Evolutionary conservation across 139 green algal species (phyloP).

Genomic region (Chlamydomonas sp.): DNA sequence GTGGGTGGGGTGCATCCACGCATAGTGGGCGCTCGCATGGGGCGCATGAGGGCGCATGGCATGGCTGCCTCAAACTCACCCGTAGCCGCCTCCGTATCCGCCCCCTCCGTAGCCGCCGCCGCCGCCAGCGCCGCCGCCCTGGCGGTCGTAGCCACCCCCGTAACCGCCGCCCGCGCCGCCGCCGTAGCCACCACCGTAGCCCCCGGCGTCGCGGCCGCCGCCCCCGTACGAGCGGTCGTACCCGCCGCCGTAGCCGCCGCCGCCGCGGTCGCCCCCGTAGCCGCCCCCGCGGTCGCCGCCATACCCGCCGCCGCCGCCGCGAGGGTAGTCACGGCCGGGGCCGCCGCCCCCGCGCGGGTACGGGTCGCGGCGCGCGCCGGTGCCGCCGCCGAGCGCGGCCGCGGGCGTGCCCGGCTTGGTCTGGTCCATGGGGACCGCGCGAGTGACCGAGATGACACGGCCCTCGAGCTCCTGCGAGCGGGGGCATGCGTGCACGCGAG

Average conservation of each 20-base stretch:
- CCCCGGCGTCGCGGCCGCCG: conserved; percentile 5
- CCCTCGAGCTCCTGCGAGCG: conserved; percentile 68
- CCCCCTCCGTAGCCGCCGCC: no score
- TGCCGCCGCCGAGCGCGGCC: conserved; percentile 36
- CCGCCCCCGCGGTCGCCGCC: not conserved
- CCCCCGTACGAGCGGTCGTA: conserved; percentile 5
- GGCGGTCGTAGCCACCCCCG: conserved; percentile 9
- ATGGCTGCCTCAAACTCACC: not conserved
- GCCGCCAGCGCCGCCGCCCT: not conserved
- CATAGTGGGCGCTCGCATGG: no score
- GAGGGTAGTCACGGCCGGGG: not conserved
- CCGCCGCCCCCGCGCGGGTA: conserved; percentile 13
- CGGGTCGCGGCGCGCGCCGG: not conserved
- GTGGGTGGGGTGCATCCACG: not conserved
- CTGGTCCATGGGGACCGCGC: conserved; percentile 61
- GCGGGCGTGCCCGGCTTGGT: conserved; percentile 62
- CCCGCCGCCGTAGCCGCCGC: conserved; percentile 2
- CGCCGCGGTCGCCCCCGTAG: not conserved
- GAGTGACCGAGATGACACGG: conserved; percentile 61
- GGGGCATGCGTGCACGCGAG: no score
- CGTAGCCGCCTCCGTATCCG: not conserved
- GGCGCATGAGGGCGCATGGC: not conserved
- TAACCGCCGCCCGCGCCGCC: not conserved
- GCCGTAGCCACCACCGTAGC: not conserved
- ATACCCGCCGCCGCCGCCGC: not conserved